A percentile compares a stretch with the other conserved stretches of the same genome.
These are phyloP conservation scores for Wickerhamiella brachini DNA, from an alignment of 805 yeast species.

Conservation along the genomic window DNA sequence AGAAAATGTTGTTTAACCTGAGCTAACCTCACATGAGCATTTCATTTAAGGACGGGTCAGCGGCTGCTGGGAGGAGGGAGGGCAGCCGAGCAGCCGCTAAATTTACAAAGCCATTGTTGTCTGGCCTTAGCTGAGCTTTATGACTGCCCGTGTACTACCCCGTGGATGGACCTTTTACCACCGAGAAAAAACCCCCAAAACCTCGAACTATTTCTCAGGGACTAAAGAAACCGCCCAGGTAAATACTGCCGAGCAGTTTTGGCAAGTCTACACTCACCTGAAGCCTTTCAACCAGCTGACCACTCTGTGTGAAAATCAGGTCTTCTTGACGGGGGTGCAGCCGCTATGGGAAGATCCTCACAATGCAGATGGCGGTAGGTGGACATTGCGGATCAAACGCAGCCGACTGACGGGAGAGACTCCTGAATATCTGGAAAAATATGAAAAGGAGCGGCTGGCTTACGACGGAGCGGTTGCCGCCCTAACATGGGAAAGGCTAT, in stretches of 20 bases:
- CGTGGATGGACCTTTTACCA: constrained; percentile 21
- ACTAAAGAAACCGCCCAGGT: constrained; percentile 72
- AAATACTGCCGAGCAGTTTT: constrained; percentile 84
- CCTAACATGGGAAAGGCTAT: constrained; percentile 28
- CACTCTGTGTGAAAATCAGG: constrained; percentile 31
- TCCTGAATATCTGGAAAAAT: constrained; percentile 5
- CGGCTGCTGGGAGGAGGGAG: too few relatives aligned
- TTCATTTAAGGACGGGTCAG: too few relatives aligned
- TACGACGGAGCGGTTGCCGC: constrained; percentile 10
- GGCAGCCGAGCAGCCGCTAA: too few relatives aligned
- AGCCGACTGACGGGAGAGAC: neutral
- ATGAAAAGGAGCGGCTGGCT: neutral
- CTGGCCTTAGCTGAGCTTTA: neutral
- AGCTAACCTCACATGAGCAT: too few relatives aligned
- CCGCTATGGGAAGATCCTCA: constrained; percentile 60
- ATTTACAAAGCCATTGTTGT: too few relatives aligned
- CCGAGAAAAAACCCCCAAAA: constrained; percentile 18
- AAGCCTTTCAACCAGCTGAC: constrained; percentile 19
- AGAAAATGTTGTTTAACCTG: too few relatives aligned
- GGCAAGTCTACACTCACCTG: constrained; percentile 80
- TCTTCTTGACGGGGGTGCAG: constrained; percentile 45
- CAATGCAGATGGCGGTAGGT: constrained; percentile 47
- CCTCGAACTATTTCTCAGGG: constrained; percentile 18
- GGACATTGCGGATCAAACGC: constrained; percentile 35
- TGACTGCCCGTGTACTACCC: constrained; percentile 9